A percentile compares a stretch with the other conserved stretches of the same genome.
Evolutionary conservation across 371 early-diverging fungal species (phyloP).

Genomic region (Dentiscutata heterogama): DNA sequence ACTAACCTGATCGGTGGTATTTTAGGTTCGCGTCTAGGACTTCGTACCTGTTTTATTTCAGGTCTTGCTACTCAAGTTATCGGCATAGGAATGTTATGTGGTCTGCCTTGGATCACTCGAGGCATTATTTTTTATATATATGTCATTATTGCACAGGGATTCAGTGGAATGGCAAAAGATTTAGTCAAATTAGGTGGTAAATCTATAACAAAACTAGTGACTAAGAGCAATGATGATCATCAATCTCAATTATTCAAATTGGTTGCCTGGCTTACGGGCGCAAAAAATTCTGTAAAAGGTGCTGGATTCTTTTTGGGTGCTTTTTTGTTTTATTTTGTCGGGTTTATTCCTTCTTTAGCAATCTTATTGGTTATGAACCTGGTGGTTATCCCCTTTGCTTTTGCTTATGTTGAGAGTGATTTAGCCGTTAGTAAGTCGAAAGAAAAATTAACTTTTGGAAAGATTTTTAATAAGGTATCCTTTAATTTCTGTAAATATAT

Average conservation of each 20-base stretch:
- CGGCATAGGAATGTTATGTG: conserved; percentile 28
- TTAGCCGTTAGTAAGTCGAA: conserved; percentile 41
- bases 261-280: conserved; percentile 41
- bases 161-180: conserved; percentile 44
- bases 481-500: too few relatives aligned
- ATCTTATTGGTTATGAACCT: conserved; percentile 34
- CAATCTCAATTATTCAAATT: conserved; percentile 41
- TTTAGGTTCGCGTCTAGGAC: conserved; percentile 33
- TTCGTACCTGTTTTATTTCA: conserved; percentile 22
- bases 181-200: conserved; percentile 42
- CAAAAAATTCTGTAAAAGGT: conserved; percentile 45
- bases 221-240: background rate
- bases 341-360: background rate
- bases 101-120: too few relatives aligned
- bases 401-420: conserved; percentile 19
- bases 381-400: conserved; percentile 13
- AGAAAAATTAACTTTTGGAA: conserved; percentile 21
- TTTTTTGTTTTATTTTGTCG: background rate
- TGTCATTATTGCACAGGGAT: conserved; percentile 34
- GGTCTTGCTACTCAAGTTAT: conserved; percentile 36
- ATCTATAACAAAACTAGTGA: conserved; percentile 41
- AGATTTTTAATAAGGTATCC: background rate
- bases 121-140: conserved; percentile 34
- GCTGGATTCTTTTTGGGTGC: conserved; percentile 46
- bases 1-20: conserved; percentile 40